Conservation (phyloP, 2,329 filamentous ascomycete species). For the Paradendryphiella salina region DNA sequence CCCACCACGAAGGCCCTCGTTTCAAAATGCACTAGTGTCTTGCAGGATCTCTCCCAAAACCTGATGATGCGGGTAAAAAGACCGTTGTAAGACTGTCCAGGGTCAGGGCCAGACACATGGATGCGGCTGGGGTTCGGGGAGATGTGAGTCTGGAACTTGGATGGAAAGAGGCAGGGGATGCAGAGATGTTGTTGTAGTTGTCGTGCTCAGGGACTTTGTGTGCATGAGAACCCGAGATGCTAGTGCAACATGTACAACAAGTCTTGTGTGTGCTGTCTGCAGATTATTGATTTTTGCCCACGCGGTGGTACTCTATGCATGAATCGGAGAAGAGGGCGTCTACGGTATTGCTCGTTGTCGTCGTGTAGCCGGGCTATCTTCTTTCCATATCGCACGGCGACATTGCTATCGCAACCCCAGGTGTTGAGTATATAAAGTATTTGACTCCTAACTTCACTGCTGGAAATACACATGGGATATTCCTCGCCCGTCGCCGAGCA, state of each 20-base stretch:
- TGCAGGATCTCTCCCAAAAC: constrained; percentile 6
- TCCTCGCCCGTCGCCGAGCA: too few species aligned
- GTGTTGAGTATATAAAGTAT: neutral
- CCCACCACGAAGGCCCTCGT: constrained; percentile 3
- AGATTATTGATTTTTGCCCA: neutral
- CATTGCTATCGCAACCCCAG: neutral
- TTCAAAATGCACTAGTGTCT: constrained; percentile 12
- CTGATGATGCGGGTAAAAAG: constrained; percentile 1
- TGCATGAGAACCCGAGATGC: neutral
- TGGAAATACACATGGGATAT: too few species aligned
- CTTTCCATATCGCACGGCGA: neutral
- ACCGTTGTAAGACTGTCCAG: constrained; percentile 2
- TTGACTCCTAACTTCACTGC: neutral
- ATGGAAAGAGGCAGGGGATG: neutral
- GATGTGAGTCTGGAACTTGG: neutral
- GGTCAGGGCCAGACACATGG: neutral
- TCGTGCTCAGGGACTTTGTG: neutral
- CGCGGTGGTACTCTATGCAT: neutral
- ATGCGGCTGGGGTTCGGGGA: neutral
- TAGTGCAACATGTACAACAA: neutral
- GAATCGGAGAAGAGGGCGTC: neutral
- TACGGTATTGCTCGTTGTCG: neutral
- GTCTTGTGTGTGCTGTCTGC: neutral
- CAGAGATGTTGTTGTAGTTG: neutral
- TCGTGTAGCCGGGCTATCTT: neutral